A percentile compares a stretch with the other conserved stretches of the same genome.
Evolutionary conservation across 129 eudicot species (phyloP).

Genomic region (Erigeron canadensis): DNA sequence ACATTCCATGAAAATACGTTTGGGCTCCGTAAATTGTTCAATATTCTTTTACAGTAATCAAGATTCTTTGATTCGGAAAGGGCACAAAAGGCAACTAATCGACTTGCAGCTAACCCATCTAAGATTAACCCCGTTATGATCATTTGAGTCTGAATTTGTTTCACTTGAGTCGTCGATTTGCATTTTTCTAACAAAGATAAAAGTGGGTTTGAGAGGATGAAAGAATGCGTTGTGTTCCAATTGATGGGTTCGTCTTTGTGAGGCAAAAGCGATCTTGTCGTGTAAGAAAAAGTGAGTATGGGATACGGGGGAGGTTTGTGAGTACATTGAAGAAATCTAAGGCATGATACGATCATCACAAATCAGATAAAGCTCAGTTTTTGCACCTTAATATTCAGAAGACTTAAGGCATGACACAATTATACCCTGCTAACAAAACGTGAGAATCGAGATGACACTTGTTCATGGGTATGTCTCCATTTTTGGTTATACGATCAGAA

Average conservation of each 20-base stretch:
- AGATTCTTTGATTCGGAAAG: conserved; percentile 49
- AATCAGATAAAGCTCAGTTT: not conserved
- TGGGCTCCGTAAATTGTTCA: conserved; percentile 30
- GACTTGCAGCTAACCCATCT: conserved; percentile 67
- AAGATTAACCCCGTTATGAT: conserved; percentile 46
- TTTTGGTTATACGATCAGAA: not conserved
- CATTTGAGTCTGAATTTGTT: conserved; percentile 73
- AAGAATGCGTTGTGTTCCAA: conserved; percentile 61
- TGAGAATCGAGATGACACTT: not conserved
- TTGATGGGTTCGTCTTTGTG: conserved; percentile 44
- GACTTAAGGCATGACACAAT: not conserved
- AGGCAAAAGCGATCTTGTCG: conserved; percentile 40
- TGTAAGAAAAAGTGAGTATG: conserved; percentile 15
- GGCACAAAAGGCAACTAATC: conserved; percentile 66
- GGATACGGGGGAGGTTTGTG: conserved; percentile 19
- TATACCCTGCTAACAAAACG: not conserved
- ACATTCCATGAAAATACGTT: conserved; percentile 62
- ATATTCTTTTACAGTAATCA: conserved; percentile 37
- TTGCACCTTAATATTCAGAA: not conserved
- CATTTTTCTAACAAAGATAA: conserved; percentile 54
- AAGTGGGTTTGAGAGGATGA: conserved; percentile 57
- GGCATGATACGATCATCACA: conserved; percentile 26
- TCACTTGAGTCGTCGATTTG: conserved; percentile 59
- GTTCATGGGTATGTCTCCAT: not conserved
- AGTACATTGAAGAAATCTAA: conserved; percentile 24